These are phyloP conservation scores for Leccinum fibrillosum DNA, from an alignment of 768 basidiomycete species.

Conservation along the genomic window DNA sequence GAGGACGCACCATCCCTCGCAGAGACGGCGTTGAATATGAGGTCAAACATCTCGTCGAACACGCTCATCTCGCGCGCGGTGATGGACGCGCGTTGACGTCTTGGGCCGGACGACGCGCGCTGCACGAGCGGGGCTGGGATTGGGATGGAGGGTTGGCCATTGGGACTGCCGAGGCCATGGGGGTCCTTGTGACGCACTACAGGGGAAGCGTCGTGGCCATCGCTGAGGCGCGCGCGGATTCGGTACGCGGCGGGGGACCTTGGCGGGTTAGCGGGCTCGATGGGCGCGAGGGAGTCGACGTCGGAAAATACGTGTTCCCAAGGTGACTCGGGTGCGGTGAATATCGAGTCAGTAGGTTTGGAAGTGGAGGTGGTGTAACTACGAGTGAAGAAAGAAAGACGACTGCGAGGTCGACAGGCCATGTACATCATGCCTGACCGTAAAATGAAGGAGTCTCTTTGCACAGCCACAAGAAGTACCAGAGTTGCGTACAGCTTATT, in stretches of 20 bases:
- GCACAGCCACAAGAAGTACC: neutral
- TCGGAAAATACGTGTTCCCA: constrained; percentile 57
- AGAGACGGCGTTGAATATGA: constrained; percentile 59
- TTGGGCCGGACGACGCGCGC: constrained; percentile 9
- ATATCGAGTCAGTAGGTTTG: constrained; percentile 29
- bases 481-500: neutral
- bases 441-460: neutral
- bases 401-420: constrained; percentile 11
- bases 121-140: neutral
- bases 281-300: constrained; percentile 33
- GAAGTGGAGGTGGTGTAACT: constrained; percentile 1
- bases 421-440: constrained; percentile 14
- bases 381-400: neutral
- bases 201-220: neutral
- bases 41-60: constrained; percentile 71
- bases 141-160: neutral
- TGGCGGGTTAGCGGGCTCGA: constrained; percentile 1
- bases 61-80: constrained; percentile 63
- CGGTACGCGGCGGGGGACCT: constrained; percentile 18
- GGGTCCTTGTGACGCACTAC: neutral
- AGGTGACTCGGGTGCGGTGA: constrained; percentile 34
- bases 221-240: constrained; percentile 9
- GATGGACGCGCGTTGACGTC: constrained; percentile 51
- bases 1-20: constrained; percentile 25
- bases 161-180: neutral